Evolutionary conservation across 1,139 yeast genomes (phyloP), one percentile per base, ranked within the genome.

Genomic region (Hyphopichia buzzinii): DNA sequence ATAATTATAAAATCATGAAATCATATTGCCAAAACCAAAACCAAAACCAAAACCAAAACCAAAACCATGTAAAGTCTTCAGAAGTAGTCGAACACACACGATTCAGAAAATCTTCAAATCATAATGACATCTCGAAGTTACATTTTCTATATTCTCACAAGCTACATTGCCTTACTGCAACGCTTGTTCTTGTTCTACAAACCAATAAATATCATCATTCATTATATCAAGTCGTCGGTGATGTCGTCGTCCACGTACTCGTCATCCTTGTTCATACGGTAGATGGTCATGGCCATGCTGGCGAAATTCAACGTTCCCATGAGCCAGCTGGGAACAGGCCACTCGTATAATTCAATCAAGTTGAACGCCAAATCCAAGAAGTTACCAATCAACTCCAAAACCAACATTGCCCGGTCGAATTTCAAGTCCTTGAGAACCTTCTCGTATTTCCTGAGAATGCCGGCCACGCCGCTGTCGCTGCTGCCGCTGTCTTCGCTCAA

Each of bases 211-310:
- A 26, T 15, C 22, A 11, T 15, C 8, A 28, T 28, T 16, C 21
- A 23, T 35, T 47, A 67, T 44, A 70, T 61, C 42, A 71, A 55
- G 40, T 71, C 76, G 38, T 70, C 74, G 15, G 71, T 57, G 11
- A 71, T 64, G 43, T 70, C 75, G 48, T 70, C 77, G 47, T 71
- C 76, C 25, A 62, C 47, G 43, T 71, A 71, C 51, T 71, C 77
- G 42, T 71, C 76, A 45, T 71, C 77, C 50, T 71, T 71, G 54
- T 70, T 71, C 77, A 71, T 71, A 57, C 77, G 67, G 57, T 71
- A 71, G 30, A 71, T 55, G 10, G 76, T 68, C 77, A 71, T 71
- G 37, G 59, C 62, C 76, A 71, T 70, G 44, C 74, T 67, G 24
- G 74, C 62, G 35, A 67, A 55, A 43, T 70, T 71, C 56, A 71